Base-by-base conservation (phyloP, 306 rosid species). In the Pterocarpus macrocarpus region DNA sequence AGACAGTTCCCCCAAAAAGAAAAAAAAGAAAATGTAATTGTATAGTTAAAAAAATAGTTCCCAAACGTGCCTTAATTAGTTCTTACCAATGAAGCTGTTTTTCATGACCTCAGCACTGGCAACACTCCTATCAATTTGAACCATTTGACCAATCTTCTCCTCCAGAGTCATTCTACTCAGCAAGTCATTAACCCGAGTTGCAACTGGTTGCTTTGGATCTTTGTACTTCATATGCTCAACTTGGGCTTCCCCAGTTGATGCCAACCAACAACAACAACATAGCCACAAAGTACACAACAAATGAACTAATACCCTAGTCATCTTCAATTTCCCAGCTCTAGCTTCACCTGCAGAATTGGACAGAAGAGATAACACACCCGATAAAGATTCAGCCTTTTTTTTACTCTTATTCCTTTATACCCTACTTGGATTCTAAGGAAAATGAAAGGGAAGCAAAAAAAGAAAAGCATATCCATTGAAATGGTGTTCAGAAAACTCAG, bases 91-190 rank as follows among this genome's bases (percentile, higher is more conserved):
- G 83, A 81, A 91, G 79, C 84, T 85, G 22, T 78, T 81, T 65
- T 78, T 93, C 98, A 95, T 88, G 65, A 91, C 88, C 69, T 82
- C 87, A 5, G 56, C 86, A 86, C 79, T 82, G 79, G 99, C 98
- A 76, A 93, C 98, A 76, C 94, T 91, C 71, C 97, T 82, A 75
- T 95, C 99, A 85, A 95, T 95, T 83, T 95, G 99, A 71, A 83
- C 81, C 99, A 95, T 95, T 88, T 95, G 99, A 85, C 99, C 99
- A 82, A 95, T 93, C 79, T 95, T 95, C 89, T 95, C 99, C 72
- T 91, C 92, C 7, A 95, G 78, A 55, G 91, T 95, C 99, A 95
- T 95, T 80, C 94, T 80, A 74, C 73, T 43, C 74, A 93, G 77
- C 83, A 95, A 91, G 82, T 95, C 99, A 79, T 57, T 84, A 68